Evolutionary conservation across 1,284 basidiomycete species (phyloP), one percentile per base, ranked within the genome.

Genomic region (Afroboletus lepidellus): DNA sequence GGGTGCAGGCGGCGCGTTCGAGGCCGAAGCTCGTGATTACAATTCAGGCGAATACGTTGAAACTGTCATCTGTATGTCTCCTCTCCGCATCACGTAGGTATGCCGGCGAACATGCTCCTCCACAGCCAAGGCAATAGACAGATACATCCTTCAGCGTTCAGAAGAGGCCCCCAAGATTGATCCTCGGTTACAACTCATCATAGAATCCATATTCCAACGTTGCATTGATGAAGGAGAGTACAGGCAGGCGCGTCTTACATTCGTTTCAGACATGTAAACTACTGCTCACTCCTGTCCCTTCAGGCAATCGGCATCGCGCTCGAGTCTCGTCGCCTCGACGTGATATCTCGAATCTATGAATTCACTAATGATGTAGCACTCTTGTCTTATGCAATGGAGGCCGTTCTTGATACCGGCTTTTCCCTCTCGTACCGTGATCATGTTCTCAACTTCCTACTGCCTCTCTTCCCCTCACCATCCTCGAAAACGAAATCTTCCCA

Each of bases 231-330:
- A 94, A 55, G 88, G 88, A 49, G 94, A 94, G 69, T 90, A 83
- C 73, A 93, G 90, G 69, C 92, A 96, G 74, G 93, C 90, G 49
- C 54, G 79, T 70, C n/a, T 41, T 36, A 32, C 41, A 25, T 25
- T 44, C 12, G 21, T 30, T 24, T 46, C 34, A 13, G 23, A 24
- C 38, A 37, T 46, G 32, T 47, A 18, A 37, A 18, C 47, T 21
- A 24, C 30, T 48, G 23, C 59, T 60, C 50, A 57, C 57, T 23
- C 9, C 49, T 23, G 34, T 41, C 18, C 36, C 24, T 53, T 36
- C 60, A 96, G 90, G 93, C 93, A 3, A 87, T 97, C 57, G 95
- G 95, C 41, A 91, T 98, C 60, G 94, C 94, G 0, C 79, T 98
- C 8, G 94, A 97, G 64, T 86, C 94, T 21, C 87, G 79, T 55